Base-by-base conservation (phyloP, 2,329 filamentous ascomycete genomes). In the Aspergillus chevalieri region DNA sequence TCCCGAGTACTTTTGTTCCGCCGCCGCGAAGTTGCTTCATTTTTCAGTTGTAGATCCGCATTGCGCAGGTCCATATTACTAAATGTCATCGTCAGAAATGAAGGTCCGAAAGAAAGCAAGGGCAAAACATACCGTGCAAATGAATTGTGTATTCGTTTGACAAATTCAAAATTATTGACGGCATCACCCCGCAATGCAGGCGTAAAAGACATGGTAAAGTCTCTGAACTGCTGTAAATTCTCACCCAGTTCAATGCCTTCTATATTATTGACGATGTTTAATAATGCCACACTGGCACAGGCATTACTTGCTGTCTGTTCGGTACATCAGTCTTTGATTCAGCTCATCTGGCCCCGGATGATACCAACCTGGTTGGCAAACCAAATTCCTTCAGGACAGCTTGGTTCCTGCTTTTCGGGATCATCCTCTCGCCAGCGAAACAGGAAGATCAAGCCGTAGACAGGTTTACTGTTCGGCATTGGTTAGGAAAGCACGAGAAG, bases 231-330 rank as follows among this genome's bases (percentile, higher is more conserved):
- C 24, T 75, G 69, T 1, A 97, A 77, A 51, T 84, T 76, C n/a
- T 81, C 71, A 3, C 90, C 89, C 5, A 96, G 77, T 9, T 82
- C 71, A 3, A 89, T 69, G 0, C 74, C 75, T 0, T 81, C 73
- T 21, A 84, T 78, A 64, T 97, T 97, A 81, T 95, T 94, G 63
- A 95, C 74, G 52, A 96, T 95, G 61, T 97, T 97, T 59, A 96
- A 79, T 57, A 97, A 76, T 3, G 93, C 90, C 43, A 96, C 82
- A n/a, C 89, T 93, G 17, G 89, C 93, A 69, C 93, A 98, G 22
- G 89, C 86, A 67, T 95, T 95, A 48, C 81, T 78, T 0, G 83
- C 85, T 1, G 87, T 89, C 85, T 92, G 53, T 10, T n/a, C 24
- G 43, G 39, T 36, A 26, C 28, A 45, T 51, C n/a, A 58, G 43